Percentiles rank a stretch among this genome's conserved stretches.
phyloP scores from a whole-genome alignment of 78 protist species.

The Dictyostelium capitatum region DNA sequence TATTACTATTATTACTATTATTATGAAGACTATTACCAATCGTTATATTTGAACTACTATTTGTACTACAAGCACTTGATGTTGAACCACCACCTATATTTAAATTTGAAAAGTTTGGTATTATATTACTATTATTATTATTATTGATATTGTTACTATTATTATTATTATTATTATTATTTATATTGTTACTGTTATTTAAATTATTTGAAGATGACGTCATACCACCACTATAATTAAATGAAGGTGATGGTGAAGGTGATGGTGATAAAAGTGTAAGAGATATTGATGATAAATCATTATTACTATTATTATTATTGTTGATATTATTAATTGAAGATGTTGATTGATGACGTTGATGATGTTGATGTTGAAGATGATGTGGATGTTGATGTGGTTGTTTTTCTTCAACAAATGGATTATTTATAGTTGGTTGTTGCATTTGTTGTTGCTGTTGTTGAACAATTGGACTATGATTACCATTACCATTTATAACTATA shows the following conservation, averaged over 20 bases:
- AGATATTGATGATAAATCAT: not conserved
- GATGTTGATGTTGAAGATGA: conserved; percentile 7
- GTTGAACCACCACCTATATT: conserved; percentile 13
- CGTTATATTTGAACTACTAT: conserved; percentile 31
- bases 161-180: conserved; percentile 1
- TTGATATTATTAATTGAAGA: not conserved
- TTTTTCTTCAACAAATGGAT: not conserved
- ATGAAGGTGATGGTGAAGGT: conserved; percentile 31
- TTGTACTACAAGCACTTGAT: conserved; percentile 17
- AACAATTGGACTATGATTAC: not conserved
- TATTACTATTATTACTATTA: not conserved
- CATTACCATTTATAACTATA: no score
- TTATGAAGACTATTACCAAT: not conserved
- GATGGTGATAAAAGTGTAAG: conserved; percentile 11
- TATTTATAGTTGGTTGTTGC: conserved; percentile 13
- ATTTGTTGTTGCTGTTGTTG: conserved; percentile 34
- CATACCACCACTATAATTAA: not conserved
- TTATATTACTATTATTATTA: not conserved
- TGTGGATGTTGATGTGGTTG: conserved; percentile 9
- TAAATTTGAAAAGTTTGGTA: conserved; percentile 18
- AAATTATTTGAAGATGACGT: conserved; percentile 5
- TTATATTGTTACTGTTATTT: not conserved
- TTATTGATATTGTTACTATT: not conserved
- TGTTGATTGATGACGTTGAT: conserved; percentile 1
- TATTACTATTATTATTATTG: conserved; percentile 5